A percentile compares a stretch with the other conserved stretches of the same genome.
phyloP scores from a whole-genome alignment of 257 asterid genomes.

The Solanum rostratum region DNA sequence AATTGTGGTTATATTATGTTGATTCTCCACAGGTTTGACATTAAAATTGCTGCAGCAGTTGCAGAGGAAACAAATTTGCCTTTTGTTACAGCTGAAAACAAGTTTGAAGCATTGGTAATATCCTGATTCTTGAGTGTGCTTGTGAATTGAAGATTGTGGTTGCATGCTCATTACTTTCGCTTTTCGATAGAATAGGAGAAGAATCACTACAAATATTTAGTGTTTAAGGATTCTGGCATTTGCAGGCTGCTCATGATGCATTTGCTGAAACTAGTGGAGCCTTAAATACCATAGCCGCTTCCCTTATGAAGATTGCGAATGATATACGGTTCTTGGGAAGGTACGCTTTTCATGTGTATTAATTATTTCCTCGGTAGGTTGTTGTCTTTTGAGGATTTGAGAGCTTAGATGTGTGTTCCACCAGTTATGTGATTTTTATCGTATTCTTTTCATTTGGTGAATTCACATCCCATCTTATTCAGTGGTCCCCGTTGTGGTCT shows the following conservation, averaged over 20 bases:
- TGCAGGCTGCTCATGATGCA: conserved; percentile 97
- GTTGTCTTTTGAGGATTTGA: neutral
- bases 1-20: neutral
- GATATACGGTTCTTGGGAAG: conserved; percentile 96
- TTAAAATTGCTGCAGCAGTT: conserved; percentile 90
- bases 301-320: conserved; percentile 95
- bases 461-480: conserved; percentile 16
- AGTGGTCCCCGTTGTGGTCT: conserved; percentile 99
- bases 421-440: neutral
- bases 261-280: conserved; percentile 95
- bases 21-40: conserved; percentile 60
- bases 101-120: conserved; percentile 92
- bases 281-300: conserved; percentile 76
- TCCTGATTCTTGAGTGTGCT: conserved; percentile 5
- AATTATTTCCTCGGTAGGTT: conserved; percentile 2
- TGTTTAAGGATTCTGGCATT: conserved; percentile 7
- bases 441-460: neutral
- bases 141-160: neutral
- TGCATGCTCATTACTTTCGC: neutral
- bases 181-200: neutral
- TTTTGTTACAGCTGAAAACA: conserved; percentile 97
- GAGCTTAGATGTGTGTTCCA: neutral
- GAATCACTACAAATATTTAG: neutral
- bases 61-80: conserved; percentile 95
- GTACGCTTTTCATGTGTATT: conserved; percentile 24